These are phyloP conservation scores for Solanum hybrid DNA, from an alignment of 305 asterid genomes.

Conservation along the genomic window DNA sequence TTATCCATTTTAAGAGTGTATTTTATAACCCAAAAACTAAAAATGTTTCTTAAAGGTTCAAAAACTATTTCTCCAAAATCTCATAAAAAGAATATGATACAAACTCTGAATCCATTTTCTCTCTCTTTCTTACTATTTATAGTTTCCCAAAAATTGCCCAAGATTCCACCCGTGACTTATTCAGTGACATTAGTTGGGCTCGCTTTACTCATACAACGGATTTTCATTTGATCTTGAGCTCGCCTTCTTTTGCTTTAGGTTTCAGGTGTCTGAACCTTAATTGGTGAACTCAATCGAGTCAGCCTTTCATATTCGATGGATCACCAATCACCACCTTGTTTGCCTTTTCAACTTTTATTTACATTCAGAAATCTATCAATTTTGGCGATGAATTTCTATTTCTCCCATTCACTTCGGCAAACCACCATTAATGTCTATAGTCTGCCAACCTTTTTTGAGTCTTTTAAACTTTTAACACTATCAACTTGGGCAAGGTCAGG, in stretches of 20 bases:
- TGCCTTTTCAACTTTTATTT: background rate
- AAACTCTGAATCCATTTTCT: background rate
- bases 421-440: background rate
- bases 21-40: background rate
- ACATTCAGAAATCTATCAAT: no score
- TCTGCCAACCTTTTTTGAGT: background rate
- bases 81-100: no score
- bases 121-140: background rate
- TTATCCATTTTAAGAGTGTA: background rate
- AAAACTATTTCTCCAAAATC: no score
- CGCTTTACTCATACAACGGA: background rate
- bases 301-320: background rate
- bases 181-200: background rate
- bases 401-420: background rate
- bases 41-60: background rate
- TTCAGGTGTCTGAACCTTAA: background rate
- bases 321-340: background rate
- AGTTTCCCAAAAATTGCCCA: background rate
- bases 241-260: background rate
- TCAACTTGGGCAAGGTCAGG: background rate
- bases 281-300: background rate
- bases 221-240: background rate
- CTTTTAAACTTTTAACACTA: background rate
- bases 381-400: background rate
- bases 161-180: background rate